Base-by-base conservation (phyloP, 1,284 basidiomycete species). In the Pseudozyma sp. region DNA sequence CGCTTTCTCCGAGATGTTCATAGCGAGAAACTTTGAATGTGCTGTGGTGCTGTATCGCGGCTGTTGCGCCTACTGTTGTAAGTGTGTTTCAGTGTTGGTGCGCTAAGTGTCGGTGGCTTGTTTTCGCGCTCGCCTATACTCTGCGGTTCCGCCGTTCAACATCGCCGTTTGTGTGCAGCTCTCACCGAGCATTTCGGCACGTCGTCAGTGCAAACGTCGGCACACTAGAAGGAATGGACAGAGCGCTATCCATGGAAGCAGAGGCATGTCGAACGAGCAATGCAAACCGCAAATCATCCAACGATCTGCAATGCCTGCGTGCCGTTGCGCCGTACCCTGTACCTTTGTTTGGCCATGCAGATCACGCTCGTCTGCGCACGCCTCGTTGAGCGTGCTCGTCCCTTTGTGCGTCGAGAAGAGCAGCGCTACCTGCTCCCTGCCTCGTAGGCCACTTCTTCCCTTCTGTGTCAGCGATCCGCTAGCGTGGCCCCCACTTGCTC, bases 71-170 rank as follows among this genome's bases (percentile, higher is more conserved):
- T 52, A 51, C 34, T 52, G 4, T 31, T 43, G 34, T 35, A 24
- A 24, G 24, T 24, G 24, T 24, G 24, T 24, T 24, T 24, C 24
- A 24, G 24, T 24, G 24, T 24, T 24, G 24, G 24, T 24, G 24
- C 24, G 24, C 24, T 24, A 24, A 24, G 24, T 24, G 24, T 24
- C 24, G 24, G 24, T 4, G 24, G 24, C 24, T 24, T 24, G 24
- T 24, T 24, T 24, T 24, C 24, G 24, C 24, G 24, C 24, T 24
- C 24, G 24, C 24, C 24, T 24, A 24, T 24, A 24, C 24, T 10
- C n/a, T 40, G 43, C 53, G 50, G 53, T 52, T 55, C 53, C 24
- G 40, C 54, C 59, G 51, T 53, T 62, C 60, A 54, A 54, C 51
- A 60, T 51, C 47, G 40, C 47, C 42, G 13, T 14, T 7, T n/a